Evolutionary conservation across 2,329 filamentous ascomycete species (phyloP).

Genomic region (Lachnellula cervina): DNA sequence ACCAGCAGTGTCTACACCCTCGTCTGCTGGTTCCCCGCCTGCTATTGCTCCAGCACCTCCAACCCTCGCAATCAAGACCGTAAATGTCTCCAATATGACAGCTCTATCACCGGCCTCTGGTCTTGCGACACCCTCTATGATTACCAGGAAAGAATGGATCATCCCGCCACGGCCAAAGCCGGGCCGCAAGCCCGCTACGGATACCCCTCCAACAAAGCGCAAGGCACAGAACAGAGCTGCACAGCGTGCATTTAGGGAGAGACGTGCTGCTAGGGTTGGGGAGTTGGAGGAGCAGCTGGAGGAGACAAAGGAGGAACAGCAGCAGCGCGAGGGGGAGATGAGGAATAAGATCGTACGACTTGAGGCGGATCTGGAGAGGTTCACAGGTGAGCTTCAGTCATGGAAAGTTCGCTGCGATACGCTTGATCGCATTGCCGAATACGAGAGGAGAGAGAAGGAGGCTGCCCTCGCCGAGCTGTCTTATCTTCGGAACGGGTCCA

Average conservation of each 20-base stretch:
- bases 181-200: slow-evolving; percentile 87
- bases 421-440: slow-evolving; percentile 31
- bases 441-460: slow-evolving; percentile 39
- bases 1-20: slow-evolving; percentile 35
- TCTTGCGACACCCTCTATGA: slow-evolving; percentile 40
- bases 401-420: slow-evolving; percentile 32
- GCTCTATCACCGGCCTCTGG: slow-evolving; percentile 27
- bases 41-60: slow-evolving; percentile 30
- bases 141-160: slow-evolving; percentile 82
- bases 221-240: slow-evolving; percentile 93
- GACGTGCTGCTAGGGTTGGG: slow-evolving; percentile 77
- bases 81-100: slow-evolving; percentile 21
- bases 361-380: slow-evolving; percentile 62
- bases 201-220: slow-evolving; percentile 87
- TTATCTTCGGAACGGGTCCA: slow-evolving; percentile 30
- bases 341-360: slow-evolving; percentile 52
- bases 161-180: slow-evolving; percentile 82
- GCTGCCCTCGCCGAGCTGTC: slow-evolving; percentile 37
- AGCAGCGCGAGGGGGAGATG: slow-evolving; percentile 53
- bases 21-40: slow-evolving; percentile 35
- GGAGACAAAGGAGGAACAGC: slow-evolving; percentile 52
- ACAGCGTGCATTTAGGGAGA: slow-evolving; percentile 84
- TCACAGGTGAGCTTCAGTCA: slow-evolving; percentile 37
- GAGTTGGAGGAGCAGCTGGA: slow-evolving; percentile 66
- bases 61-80: slow-evolving; percentile 33